phyloP scores from a whole-genome alignment of 352 stramenopile species.

The Pythium plurisporium region DNA sequence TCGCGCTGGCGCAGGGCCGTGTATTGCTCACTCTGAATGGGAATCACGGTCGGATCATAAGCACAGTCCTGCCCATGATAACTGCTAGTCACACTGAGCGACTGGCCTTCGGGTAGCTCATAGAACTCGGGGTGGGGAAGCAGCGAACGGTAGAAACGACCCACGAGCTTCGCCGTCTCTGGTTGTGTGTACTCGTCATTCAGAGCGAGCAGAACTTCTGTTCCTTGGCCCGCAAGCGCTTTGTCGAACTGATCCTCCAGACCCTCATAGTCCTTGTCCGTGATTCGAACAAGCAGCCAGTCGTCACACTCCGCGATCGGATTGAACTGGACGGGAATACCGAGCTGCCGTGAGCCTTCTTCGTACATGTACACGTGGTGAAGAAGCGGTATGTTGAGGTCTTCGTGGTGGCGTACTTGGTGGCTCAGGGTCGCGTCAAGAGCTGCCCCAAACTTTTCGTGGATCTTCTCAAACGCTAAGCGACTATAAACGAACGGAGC shows the following conservation, averaged over 20 bases:
- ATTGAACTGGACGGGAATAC: slow-evolving; percentile 67
- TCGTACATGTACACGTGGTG: slow-evolving; percentile 87
- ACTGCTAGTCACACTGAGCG: slow-evolving; percentile 57
- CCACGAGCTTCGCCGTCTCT: slow-evolving; percentile 48
- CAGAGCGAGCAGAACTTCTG: slow-evolving; percentile 65
- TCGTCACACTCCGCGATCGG: slow-evolving; percentile 68
- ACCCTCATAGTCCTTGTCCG: slow-evolving; percentile 40
- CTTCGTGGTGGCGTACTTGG: slow-evolving; percentile 58
- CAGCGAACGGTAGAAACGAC: slow-evolving; percentile 54
- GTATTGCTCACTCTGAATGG: slow-evolving; percentile 9
- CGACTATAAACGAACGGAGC: slow-evolving; percentile 81
- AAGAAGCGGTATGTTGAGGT: slow-evolving; percentile 80
- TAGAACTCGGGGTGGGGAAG: slow-evolving; percentile 48
- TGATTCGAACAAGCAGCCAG: slow-evolving; percentile 71
- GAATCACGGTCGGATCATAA: slow-evolving; percentile 53
- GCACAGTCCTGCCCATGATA: slow-evolving; percentile 62
- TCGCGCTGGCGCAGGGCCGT: slow-evolving; percentile 24
- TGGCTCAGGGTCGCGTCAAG: slow-evolving; percentile 54
- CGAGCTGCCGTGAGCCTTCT: slow-evolving; percentile 50
- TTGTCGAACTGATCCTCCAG: slow-evolving; percentile 30
- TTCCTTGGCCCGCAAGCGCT: slow-evolving; percentile 42
- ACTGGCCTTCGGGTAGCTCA: slow-evolving; percentile 53
- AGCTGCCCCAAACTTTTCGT: slow-evolving; percentile 54
- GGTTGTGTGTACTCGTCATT: slow-evolving; percentile 72
- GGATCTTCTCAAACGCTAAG: slow-evolving; percentile 64